phyloP scores from a whole-genome alignment of 2,329 filamentous ascomycete species.

The Paramyrothecium sp. region DNA sequence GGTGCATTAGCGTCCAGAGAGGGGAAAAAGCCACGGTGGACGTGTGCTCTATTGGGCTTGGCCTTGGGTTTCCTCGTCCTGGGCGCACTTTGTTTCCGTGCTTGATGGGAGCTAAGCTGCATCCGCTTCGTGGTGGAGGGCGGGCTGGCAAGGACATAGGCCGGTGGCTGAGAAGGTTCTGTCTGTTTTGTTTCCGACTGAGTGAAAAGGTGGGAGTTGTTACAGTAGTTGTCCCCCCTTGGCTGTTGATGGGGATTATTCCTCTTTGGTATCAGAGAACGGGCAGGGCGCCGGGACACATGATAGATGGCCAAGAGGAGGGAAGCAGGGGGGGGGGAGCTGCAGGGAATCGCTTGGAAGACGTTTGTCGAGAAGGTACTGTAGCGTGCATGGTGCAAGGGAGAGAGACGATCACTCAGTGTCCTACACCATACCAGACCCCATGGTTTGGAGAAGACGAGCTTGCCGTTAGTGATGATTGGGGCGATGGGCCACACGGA shows the following conservation, averaged over 20 bases:
- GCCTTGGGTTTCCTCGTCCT: not conserved
- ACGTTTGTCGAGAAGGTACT: not conserved
- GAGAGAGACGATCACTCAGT: slow-evolving; percentile 1
- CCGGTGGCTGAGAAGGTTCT: not conserved
- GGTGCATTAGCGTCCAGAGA: not conserved
- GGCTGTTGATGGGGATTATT: too few relatives aligned
- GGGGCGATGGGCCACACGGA: slow-evolving; percentile 15
- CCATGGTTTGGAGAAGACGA: slow-evolving; percentile 13
- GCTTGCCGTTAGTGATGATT: slow-evolving; percentile 16
- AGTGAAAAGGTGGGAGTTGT: too few relatives aligned
- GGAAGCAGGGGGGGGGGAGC: too few relatives aligned
- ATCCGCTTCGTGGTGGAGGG: not conserved
- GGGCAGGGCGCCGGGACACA: too few relatives aligned
- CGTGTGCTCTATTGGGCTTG: not conserved
- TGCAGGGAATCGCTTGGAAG: too few relatives aligned
- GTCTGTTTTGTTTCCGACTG: not conserved
- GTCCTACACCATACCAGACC: slow-evolving; percentile 2
- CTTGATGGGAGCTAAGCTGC: not conserved
- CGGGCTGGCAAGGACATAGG: not conserved
- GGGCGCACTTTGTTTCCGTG: not conserved
- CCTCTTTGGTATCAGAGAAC: too few relatives aligned
- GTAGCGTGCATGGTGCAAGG: not conserved
- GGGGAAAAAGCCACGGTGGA: not conserved
- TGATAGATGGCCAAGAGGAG: too few relatives aligned
- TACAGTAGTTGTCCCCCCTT: too few relatives aligned